phyloP scores from a whole-genome alignment of 257 asterid species.

The Salvia miltiorrhiza region DNA sequence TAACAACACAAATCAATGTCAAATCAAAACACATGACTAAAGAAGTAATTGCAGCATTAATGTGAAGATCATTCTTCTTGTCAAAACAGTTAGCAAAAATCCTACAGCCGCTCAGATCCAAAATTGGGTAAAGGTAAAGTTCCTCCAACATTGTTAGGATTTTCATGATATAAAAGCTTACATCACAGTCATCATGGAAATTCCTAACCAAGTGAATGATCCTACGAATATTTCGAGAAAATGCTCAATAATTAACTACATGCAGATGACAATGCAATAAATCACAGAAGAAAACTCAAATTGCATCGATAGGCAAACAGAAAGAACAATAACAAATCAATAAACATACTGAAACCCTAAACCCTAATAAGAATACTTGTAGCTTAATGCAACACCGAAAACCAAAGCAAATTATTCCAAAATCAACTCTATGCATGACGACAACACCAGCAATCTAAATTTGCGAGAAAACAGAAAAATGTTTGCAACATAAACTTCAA shows the following conservation, averaged over 20 bases:
- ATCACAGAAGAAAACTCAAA: neutral
- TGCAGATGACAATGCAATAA: conserved; percentile 12
- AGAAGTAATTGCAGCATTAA: neutral
- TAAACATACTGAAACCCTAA: conserved; percentile 19
- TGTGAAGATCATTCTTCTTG: neutral
- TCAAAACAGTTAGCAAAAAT: neutral
- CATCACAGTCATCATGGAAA: neutral
- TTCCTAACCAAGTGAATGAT: neutral
- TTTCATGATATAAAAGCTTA: neutral
- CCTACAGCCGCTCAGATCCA: neutral
- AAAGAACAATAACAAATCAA: neutral
- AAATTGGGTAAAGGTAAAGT: neutral
- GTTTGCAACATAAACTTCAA: neutral
- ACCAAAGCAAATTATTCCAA: neutral
- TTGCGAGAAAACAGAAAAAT: neutral
- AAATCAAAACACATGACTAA: neutral
- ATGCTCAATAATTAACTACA: neutral
- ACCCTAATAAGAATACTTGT: conserved; percentile 10
- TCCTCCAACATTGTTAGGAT: neutral
- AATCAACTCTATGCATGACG: neutral
- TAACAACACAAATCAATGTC: conserved; percentile 10
- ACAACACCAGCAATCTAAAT: neutral
- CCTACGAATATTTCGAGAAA: neutral
- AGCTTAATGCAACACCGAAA: neutral
- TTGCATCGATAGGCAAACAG: neutral